Conservation (phyloP, 2,329 filamentous ascomycete genomes). For the Aspergillus oerlinghausenensis region DNA sequence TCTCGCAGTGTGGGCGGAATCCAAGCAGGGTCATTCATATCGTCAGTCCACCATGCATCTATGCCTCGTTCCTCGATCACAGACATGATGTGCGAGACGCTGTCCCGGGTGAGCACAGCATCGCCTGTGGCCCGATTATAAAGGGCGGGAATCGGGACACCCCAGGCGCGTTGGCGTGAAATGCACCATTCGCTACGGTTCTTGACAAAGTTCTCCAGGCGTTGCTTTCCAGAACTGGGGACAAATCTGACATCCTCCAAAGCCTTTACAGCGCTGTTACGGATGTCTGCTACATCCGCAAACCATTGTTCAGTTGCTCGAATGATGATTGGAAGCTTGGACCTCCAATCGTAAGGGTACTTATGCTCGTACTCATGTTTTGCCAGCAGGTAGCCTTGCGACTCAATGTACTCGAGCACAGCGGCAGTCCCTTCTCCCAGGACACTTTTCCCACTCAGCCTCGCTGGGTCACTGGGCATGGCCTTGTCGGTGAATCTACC, state of each 20-base stretch:
- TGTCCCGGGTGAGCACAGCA: conserved; percentile 73
- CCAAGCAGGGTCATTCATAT: conserved; percentile 71
- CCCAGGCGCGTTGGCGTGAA: conserved; percentile 91
- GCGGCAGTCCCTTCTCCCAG: conserved; percentile 63
- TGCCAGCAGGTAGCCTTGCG: conserved; percentile 58
- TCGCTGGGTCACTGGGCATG: conserved; percentile 63
- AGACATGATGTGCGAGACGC: conserved; percentile 77
- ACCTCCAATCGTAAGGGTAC: conserved; percentile 97
- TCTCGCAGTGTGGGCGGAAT: conserved; percentile 59
- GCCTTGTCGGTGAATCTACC: conserved; percentile 78
- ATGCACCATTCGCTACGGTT: conserved; percentile 96
- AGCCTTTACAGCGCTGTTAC: conserved; percentile 64
- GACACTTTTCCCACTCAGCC: conserved; percentile 68
- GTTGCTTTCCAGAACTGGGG: conserved; percentile 66
- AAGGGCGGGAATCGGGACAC: conserved; percentile 88
- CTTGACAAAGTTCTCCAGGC: conserved; percentile 80
- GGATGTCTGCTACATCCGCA: conserved; percentile 81
- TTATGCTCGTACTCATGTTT: conserved; percentile 77
- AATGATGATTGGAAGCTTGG: conserved; percentile 85
- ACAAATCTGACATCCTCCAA: conserved; percentile 72
- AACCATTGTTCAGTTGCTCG: conserved; percentile 98
- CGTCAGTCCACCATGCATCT: conserved; percentile 94
- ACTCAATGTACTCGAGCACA: conserved; percentile 65
- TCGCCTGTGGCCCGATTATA: conserved; percentile 66
- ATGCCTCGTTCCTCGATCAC: conserved; percentile 72